Base-by-base conservation (phyloP, 352 stramenopile genomes). In the Sclerospora graminicola region DNA sequence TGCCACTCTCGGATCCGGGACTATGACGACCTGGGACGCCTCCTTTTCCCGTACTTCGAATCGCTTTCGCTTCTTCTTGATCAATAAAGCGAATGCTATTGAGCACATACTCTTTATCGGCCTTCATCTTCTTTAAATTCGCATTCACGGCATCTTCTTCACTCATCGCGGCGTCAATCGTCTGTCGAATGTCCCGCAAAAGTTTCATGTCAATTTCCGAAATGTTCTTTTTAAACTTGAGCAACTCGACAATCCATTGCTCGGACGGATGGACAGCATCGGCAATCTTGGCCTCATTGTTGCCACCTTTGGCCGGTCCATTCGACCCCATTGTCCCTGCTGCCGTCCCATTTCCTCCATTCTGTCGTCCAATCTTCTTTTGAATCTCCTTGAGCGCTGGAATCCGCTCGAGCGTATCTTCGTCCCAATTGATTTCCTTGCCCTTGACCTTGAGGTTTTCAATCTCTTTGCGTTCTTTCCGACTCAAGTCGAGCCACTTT, bases 11-110 rank as follows among this genome's bases (percentile, higher is more conserved):
- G 18, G 66, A 75, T 40, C 74, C 57, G 21, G 63, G 61, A 34
- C 57, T 73, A 44, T 63, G 61, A 21, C 66, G 66, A 19, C 72
- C 65, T 7, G 57, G 60, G 15, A 66, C 43, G 16, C 58, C 49
- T 4, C 72, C 69, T 66, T 92, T 92, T 45, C 80, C 77, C 19
- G 77, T 77, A 51, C 63, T 67, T 38, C 81, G 76, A 41, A 92
- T 81, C n/a, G 81, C 81, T 64, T 89, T 89, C 20, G 81, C 81
- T 61, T 92, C 81, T 54, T 92, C 81, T 41, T 89, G 75, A 55
- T 92, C 81, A 63, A 92, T 89, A 49, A 92, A 89, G 38, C 81
- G 81, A 45, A 92, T 84, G 56, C 73, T 85, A 66, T 92, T 92
- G 1, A 92, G 69, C 57, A 92, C 74, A 56, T 89, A 88, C 61